These are phyloP conservation scores for Dipteronia sinensis DNA, from an alignment of 345 rosid genomes.

Conservation along the genomic window DNA sequence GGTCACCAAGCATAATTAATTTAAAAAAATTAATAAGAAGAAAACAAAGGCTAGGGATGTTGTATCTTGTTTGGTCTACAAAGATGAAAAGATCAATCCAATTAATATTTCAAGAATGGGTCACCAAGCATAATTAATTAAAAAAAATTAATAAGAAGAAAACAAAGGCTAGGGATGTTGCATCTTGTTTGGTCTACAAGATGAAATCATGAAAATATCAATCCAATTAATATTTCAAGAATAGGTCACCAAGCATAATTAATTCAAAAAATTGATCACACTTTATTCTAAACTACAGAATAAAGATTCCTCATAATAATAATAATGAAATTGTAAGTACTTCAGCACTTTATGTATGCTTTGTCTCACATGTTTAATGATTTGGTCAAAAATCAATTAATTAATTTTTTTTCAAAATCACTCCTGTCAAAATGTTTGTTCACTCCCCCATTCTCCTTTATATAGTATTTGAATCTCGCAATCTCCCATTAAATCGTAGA, in stretches of 20 bases:
- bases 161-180: no score
- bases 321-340: no score
- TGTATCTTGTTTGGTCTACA: background rate
- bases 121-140: background rate
- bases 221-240: background rate
- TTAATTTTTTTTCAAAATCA: no score
- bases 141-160: no score
- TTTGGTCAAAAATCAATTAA: background rate
- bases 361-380: background rate
- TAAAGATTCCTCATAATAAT: background rate
- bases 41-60: background rate
- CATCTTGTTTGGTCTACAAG: background rate
- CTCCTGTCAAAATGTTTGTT: no score
- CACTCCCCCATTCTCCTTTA: no score
- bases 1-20: no score
- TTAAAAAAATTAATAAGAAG: no score
- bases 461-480: no score
- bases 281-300: background rate
- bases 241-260: background rate
- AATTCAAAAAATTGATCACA: background rate
- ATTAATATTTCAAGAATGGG: background rate
- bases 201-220: background rate
- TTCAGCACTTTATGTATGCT: background rate
- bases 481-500: no score
- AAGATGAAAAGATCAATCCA: no score